Evolutionary conservation across 2,329 filamentous ascomycete species (phyloP), one percentile per base, ranked within the genome.

Genomic region (Harringtonia aguacate): DNA sequence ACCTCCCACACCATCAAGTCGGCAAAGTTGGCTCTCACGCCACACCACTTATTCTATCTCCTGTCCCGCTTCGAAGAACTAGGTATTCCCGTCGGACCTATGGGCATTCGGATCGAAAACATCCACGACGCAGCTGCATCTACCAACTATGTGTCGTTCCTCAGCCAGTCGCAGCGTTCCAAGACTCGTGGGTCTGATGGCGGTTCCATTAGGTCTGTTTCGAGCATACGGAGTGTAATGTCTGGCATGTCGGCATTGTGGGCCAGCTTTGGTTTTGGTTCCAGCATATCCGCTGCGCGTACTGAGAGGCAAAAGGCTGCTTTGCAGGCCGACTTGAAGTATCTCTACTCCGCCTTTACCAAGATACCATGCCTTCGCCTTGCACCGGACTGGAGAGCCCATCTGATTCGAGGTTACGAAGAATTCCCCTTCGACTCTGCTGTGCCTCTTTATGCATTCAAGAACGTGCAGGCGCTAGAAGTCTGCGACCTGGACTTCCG

Each of bases 401-500:
- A 84, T 43, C 70, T 95, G 48, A 95, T 98, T 53, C 77, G 82
- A 52, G 90, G 90, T 24, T 97, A 92, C 59, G 92, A 98, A 63
- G 90, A 95, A 63, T 98, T 97, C 53, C 92, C 92, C 3, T 95
- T 97, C 62, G 92, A 98, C 63, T 95, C 87, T 21, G 92, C 92
- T 18, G 92, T 98, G 27, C 92, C 92, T 18, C 72, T 98, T n/a
- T 84, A 94, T 61, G 85, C 86, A 9, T 97, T 98, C 75, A 97
- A 98, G 67, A 98, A 97, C 54, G 70, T 97, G 43, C 90, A 90
- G 63, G 84, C 87, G 20, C 72, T 98, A 51, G 92, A 98, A 62
- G 86, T 98, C 43, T 89, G 83, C 65, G 89, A 94, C 64, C 84
- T 97, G 58, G 92, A 98, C 63, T 95, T 95, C 59, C 80, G 92